phyloP scores from a whole-genome alignment of 73 alveolate species.

The Paramecium caudatum region DNA sequence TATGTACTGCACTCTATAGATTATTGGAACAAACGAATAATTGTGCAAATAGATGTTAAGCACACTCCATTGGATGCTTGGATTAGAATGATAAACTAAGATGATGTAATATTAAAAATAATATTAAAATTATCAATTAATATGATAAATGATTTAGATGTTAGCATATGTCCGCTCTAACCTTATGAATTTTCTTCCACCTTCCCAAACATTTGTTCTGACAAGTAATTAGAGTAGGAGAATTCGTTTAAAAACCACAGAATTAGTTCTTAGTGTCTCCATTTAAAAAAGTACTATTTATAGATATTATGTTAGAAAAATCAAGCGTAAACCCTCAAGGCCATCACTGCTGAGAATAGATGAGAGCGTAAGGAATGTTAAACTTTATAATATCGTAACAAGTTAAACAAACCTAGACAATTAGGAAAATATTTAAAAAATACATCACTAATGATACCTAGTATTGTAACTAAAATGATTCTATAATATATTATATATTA shows the following conservation, averaged over 20 bases:
- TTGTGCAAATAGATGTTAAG: slow-evolving; percentile 17
- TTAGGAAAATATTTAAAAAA: slow-evolving; percentile 36
- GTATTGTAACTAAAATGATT: no score
- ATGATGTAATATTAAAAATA: slow-evolving; percentile 20
- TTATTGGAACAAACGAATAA: not conserved
- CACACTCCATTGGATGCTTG: slow-evolving; percentile 44
- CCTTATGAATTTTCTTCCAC: not conserved
- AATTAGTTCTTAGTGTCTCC: slow-evolving; percentile 40
- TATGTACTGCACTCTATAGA: slow-evolving; percentile 30
- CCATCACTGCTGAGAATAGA: slow-evolving; percentile 11
- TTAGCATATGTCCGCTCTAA: not conserved
- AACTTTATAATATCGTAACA: not conserved
- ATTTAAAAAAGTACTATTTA: slow-evolving; percentile 23
- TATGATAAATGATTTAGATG: slow-evolving; percentile 35
- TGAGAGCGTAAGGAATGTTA: slow-evolving; percentile 2
- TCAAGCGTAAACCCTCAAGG: not conserved
- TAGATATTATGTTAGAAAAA: slow-evolving; percentile 25
- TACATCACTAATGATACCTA: slow-evolving; percentile 8
- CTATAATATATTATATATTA: no score
- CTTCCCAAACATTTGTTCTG: not conserved
- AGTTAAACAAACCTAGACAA: slow-evolving; percentile 2
- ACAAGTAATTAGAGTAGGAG: not conserved
- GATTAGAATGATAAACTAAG: slow-evolving; percentile 24
- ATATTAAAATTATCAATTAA: not conserved
- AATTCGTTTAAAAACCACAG: not conserved